These are phyloP conservation scores for Thelonectria olida DNA, from an alignment of 2,329 filamentous ascomycete species.

Conservation along the genomic window DNA sequence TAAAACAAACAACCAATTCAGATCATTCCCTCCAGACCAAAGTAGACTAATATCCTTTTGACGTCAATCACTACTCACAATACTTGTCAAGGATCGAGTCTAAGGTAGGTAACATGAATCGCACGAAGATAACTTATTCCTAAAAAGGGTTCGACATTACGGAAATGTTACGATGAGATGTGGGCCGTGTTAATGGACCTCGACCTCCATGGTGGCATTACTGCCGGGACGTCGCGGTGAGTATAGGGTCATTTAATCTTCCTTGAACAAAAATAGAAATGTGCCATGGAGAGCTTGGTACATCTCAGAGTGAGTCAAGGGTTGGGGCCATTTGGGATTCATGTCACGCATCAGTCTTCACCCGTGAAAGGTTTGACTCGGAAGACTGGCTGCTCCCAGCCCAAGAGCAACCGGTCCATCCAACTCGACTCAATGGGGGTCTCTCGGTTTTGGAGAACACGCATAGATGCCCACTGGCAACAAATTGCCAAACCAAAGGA, in stretches of 20 bases:
- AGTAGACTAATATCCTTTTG: no score
- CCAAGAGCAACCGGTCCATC: neutral
- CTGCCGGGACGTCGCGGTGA: slow-evolving; percentile 72
- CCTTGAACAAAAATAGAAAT: slow-evolving; percentile 88
- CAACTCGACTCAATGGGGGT: neutral
- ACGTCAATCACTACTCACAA: no score
- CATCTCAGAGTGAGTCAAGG: slow-evolving; percentile 87
- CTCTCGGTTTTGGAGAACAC: neutral
- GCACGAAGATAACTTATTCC: no score
- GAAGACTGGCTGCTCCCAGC: neutral
- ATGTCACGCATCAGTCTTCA: neutral
- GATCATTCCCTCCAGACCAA: no score
- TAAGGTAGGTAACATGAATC: no score
- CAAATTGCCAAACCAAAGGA: neutral
- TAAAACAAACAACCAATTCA: no score
- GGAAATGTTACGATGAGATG: neutral
- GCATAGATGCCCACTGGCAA: neutral
- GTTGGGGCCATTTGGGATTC: slow-evolving; percentile 18
- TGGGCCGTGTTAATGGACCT: slow-evolving; percentile 16
- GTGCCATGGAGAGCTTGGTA: slow-evolving; percentile 72
- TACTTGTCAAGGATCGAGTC: no score
- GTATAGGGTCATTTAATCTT: slow-evolving; percentile 71
- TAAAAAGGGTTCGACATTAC: neutral
- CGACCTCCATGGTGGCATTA: slow-evolving; percentile 62
- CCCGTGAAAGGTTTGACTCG: neutral